Evolutionary conservation across 345 rosid species (phyloP).

Genomic region (Arabidopsis thaliana): DNA sequence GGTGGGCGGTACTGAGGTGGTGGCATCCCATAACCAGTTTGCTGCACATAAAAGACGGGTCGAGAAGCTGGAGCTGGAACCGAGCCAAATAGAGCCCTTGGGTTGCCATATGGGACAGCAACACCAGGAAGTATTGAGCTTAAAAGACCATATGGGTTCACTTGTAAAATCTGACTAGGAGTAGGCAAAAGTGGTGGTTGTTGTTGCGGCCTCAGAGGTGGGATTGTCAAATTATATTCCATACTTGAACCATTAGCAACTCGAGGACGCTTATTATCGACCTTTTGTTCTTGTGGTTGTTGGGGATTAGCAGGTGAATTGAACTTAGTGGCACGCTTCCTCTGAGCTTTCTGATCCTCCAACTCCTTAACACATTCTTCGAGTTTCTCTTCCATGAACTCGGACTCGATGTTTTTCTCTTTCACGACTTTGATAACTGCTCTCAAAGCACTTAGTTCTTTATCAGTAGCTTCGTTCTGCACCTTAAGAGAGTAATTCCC

Average conservation of each 20-base stretch:
- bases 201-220: constrained; percentile 32
- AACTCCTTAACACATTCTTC: constrained; percentile 60
- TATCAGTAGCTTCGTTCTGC: constrained; percentile 58
- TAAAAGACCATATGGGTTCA: constrained; percentile 51
- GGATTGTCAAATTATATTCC: constrained; percentile 3
- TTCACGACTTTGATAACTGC: constrained; percentile 60
- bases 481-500: constrained; percentile 53
- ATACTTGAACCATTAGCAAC: background rate
- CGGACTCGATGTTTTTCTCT: constrained; percentile 59
- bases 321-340: constrained; percentile 36
- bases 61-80: constrained; percentile 44
- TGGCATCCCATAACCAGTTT: constrained; percentile 45
- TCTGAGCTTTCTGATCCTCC: constrained; percentile 63
- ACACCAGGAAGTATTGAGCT: constrained; percentile 42
- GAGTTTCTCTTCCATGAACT: constrained; percentile 51
- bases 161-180: constrained; percentile 43
- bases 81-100: constrained; percentile 46
- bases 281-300: background rate
- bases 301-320: constrained; percentile 40
- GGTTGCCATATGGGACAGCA: constrained; percentile 48
- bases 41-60: constrained; percentile 51
- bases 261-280: constrained; percentile 23
- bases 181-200: constrained; percentile 5
- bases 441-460: constrained; percentile 60
- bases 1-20: constrained; percentile 56